Conservation (phyloP, 73 alveolate species). For the Blepharisma stoltei region DNA sequence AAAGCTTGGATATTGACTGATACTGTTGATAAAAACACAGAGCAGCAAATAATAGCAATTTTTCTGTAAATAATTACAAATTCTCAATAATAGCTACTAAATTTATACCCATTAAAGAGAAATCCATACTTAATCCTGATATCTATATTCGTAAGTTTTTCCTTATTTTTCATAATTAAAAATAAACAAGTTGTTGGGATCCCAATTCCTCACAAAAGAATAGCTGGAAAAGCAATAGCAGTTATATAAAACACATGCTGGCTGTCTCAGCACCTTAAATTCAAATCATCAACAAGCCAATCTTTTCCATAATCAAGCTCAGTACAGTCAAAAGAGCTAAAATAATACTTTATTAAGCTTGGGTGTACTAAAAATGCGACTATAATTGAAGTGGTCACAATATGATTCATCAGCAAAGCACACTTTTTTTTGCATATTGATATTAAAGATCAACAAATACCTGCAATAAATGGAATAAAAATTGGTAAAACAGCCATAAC, state of each 20-base stretch:
- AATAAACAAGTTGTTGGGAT: slow-evolving; percentile 49
- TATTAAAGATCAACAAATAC: slow-evolving; percentile 29
- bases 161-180: slow-evolving; percentile 35
- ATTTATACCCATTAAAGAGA: slow-evolving; percentile 39
- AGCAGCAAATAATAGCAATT: slow-evolving; percentile 35
- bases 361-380: slow-evolving; percentile 41
- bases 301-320: slow-evolving; percentile 15
- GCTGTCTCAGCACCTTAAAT: slow-evolving; percentile 33
- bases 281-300: slow-evolving; percentile 28
- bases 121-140: slow-evolving; percentile 31
- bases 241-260: slow-evolving; percentile 14
- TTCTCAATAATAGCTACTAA: slow-evolving; percentile 32
- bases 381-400: slow-evolving; percentile 27
- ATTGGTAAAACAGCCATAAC: slow-evolving; percentile 47
- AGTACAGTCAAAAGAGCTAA: not conserved
- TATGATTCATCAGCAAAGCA: slow-evolving; percentile 24
- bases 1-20: slow-evolving; percentile 3
- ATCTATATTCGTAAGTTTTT: slow-evolving; percentile 11
- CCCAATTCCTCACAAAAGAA: slow-evolving; percentile 51
- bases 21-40: slow-evolving; percentile 38
- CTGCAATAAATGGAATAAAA: slow-evolving; percentile 29
- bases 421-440: slow-evolving; percentile 29
- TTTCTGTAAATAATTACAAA: slow-evolving; percentile 29
- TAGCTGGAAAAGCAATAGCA: slow-evolving; percentile 37
- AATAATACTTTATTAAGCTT: not conserved